These are phyloP conservation scores for Apiospora hydei DNA, from an alignment of 2,329 filamentous ascomycete genomes.

Conservation along the genomic window DNA sequence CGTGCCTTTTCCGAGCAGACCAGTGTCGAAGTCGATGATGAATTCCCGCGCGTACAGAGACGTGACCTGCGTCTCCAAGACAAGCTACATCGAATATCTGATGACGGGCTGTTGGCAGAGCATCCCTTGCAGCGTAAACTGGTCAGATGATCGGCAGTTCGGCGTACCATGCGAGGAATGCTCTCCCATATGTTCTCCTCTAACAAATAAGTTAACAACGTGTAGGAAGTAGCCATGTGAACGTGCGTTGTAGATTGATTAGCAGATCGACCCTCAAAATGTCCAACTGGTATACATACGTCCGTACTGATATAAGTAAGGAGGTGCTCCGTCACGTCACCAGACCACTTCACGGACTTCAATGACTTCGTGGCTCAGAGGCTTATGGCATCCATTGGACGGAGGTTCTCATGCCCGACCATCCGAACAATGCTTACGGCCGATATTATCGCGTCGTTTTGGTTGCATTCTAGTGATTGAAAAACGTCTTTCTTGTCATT, in stretches of 20 bases:
- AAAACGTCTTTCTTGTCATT: no score
- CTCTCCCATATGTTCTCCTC: background rate
- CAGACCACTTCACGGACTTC: background rate
- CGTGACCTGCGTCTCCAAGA: background rate
- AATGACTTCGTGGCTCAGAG: background rate
- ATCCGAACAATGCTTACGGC: background rate
- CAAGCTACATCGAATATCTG: background rate
- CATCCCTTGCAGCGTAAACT: no score
- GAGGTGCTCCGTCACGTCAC: background rate
- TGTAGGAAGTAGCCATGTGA: background rate
- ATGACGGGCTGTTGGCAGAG: background rate
- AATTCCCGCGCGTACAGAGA: background rate
- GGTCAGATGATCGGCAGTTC: background rate
- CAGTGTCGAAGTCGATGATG: background rate
- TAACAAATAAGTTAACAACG: background rate
- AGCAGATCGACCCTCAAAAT: background rate
- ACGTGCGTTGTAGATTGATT: background rate
- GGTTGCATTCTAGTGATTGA: no score
- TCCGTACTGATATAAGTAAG: background rate
- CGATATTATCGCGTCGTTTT: background rate
- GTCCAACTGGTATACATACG: background rate
- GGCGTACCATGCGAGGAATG: background rate
- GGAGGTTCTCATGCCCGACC: background rate
- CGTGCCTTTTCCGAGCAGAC: background rate
- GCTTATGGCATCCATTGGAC: background rate